A percentile compares a stretch with the other conserved stretches of the same genome.
phyloP scores from a whole-genome alignment of 177 flowering plant species.

The Vitis hybrid region DNA sequence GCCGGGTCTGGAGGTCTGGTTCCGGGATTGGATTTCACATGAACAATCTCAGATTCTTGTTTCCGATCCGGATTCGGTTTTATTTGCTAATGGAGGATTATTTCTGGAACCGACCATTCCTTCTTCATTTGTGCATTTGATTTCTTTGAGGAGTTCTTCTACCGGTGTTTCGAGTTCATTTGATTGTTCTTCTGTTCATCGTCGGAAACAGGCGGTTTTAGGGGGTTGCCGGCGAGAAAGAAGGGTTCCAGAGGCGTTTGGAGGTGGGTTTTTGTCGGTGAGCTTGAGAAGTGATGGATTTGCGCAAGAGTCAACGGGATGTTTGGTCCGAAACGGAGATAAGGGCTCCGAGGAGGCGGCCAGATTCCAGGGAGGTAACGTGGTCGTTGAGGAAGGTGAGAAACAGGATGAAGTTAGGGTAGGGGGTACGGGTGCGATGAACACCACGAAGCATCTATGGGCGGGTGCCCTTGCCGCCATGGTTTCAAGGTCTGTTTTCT shows the following conservation, averaged over 20 bases:
- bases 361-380: neutral
- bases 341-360: constrained; percentile 6
- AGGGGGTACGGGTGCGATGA: constrained; percentile 46
- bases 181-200: neutral
- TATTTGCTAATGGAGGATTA: constrained; percentile 27
- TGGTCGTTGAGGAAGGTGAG: constrained; percentile 12
- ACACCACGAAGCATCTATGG: constrained; percentile 88
- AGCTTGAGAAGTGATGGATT: constrained; percentile 29
- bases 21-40: neutral
- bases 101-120: constrained; percentile 31
- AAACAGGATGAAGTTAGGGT: constrained; percentile 22
- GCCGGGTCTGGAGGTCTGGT: constrained; percentile 5
- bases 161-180: neutral
- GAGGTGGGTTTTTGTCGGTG: constrained; percentile 32
- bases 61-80: neutral
- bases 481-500: constrained; percentile 74
- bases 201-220: neutral
- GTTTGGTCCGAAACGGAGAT: constrained; percentile 13
- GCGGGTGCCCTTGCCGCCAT: constrained; percentile 93
- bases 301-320: constrained; percentile 18
- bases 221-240: constrained; percentile 1
- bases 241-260: neutral
- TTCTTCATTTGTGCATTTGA: constrained; percentile 20
- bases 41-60: neutral
- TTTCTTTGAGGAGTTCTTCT: constrained; percentile 11